Evolutionary conservation across 2,329 filamentous ascomycete genomes (phyloP), one percentile per base, ranked within the genome.

Genomic region (Blastomyces emzantsi): DNA sequence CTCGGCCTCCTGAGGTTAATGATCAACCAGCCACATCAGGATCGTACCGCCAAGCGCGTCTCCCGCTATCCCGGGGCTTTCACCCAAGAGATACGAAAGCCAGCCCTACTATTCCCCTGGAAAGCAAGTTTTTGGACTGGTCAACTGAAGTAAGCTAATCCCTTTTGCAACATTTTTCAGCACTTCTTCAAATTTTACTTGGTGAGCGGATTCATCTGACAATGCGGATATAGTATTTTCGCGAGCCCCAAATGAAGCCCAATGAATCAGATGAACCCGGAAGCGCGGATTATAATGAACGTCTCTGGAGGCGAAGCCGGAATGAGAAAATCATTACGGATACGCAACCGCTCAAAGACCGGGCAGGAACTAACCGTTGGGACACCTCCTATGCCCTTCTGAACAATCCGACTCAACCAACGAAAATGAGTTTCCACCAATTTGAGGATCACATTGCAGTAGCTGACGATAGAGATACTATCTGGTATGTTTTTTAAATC

Each of bases 241-340:
- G 92, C 39, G 92, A 97, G 75, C 94, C 94, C 41, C 94, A 99
- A 76, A 97, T 99, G 94, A 95, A 94, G 73, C 88, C 91, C 2
- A 92, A 90, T 64, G 94, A 99, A 74, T 90, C 92, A 30, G 94
- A 99, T 70, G 94, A 99, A 73, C 94, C 94, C 17, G 94, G 94
- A 43, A 97, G 92, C 71, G 90, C 90, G 19, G 92, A 97, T 74
- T 99, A 97, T 77, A 99, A 99, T 70, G 89, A 94, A 73, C 87
- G 94, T 19, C 80, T 99, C 2, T 99, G 94, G 94, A 84, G 93
- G 67, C 85, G 94, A 66, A 89, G 92, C 63, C 88, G 94, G 54
- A 99, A 99, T 71, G 94, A 99, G 75, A 88, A 84, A 64, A 96
- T 97, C 67, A 87, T 99, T 66, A 84, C 89, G 30, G 91, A 95